Percentiles rank a stretch among this genome's conserved stretches.
Conservation (phyloP, 176 grass and related monocot genomes). For the Bonia amplexicaulis region DNA sequence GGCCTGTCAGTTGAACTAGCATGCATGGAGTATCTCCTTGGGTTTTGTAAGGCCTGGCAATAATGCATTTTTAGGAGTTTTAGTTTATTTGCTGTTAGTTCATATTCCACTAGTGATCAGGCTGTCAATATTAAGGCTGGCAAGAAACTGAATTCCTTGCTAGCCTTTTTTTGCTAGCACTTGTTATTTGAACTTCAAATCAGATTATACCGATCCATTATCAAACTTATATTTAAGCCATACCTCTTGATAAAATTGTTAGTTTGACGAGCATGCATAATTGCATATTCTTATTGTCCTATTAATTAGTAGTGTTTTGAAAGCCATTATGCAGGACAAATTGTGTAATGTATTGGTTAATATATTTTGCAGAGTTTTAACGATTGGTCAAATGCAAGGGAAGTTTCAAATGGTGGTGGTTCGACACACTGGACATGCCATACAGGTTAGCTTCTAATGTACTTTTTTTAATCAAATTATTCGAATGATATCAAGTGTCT, state of each 20-base stretch:
- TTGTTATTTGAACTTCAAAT: constrained; percentile 20
- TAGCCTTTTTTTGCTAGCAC: background rate
- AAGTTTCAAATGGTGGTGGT: constrained; percentile 94
- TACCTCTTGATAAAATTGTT: constrained; percentile 8
- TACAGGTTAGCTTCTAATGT: constrained; percentile 65
- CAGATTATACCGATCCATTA: background rate
- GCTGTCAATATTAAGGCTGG: background rate
- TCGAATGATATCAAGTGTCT: background rate
- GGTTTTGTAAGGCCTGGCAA: background rate
- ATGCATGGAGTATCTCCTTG: background rate
- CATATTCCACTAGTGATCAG: background rate
- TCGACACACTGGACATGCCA: constrained; percentile 91
- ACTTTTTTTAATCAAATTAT: background rate
- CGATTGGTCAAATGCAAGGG: constrained; percentile 99
- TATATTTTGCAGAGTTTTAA: constrained; percentile 67
- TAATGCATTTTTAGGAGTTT: constrained; percentile 1
- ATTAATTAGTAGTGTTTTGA: background rate
- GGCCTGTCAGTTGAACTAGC: background rate
- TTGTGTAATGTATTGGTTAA: constrained; percentile 17
- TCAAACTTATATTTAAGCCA: constrained; percentile 18
- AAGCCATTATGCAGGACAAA: constrained; percentile 1
- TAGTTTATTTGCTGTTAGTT: background rate
- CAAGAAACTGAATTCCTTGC: background rate
- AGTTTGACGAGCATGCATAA: background rate
- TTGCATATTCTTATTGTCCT: background rate